Evolutionary conservation across 805 yeast genomes (phyloP), one percentile per base, ranked within the genome.

Genomic region (Wickerhamomyces strasburgensis): DNA sequence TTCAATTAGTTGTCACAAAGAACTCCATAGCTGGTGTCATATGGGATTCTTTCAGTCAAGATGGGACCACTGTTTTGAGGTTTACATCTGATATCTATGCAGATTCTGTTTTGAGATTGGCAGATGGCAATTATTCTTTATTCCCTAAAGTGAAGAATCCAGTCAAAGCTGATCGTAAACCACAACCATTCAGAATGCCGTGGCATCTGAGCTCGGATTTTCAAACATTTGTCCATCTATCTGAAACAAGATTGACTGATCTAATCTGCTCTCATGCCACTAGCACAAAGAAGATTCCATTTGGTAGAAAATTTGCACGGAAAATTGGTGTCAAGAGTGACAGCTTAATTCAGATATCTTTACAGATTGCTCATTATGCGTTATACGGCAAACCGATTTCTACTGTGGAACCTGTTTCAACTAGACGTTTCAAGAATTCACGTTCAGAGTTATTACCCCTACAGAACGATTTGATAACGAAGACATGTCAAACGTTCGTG

Each of bases 11-110:
- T 30, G 78, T 88, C 27, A 85, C 96, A 2, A 75, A 75, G 50
- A 88, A 86, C 57, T 86, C 94, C 5, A 80, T 83, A 55, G 95
- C 93, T 5, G 95, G 95, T 27, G 83, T 88, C 40, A 84, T 88
- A 54, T 88, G 93, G 70, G 97, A 88, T 54, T 75, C 89, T 66
- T 64, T 95, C 9, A 93, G 95, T 39, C 93, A 87, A 31, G 96
- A 88, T 61, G 97, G 96, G 37, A 95, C 89, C 47, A 85, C 93
- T 0, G 95, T 88, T 3, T 66, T 88, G 48, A 66, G 96, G 44
- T 88, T 84, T 62, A 93, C 88, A 3, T 78, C 89, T 27, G 97
- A 88, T 56, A 81, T 84, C 23, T 88, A 85, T 58, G 85, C 96
- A 0, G 97, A 88, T 57, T 84, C 95, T 3, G 82, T 88, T 30